Conservation (phyloP, 2,329 filamentous ascomycete species). For the Penicillium oxalicum region DNA sequence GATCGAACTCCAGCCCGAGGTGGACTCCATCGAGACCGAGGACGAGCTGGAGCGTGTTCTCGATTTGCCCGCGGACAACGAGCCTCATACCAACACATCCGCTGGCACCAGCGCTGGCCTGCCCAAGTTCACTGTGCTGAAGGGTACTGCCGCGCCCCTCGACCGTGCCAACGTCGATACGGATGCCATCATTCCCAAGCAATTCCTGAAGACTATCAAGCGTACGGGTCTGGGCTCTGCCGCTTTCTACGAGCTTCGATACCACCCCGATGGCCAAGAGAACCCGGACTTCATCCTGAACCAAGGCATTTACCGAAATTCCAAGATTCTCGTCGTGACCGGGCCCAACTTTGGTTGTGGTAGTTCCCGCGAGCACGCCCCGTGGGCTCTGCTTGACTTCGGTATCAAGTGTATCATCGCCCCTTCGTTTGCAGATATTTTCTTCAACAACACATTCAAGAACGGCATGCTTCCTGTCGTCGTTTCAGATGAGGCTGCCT, state of each 20-base stretch:
- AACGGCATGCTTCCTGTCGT: constrained; percentile 93
- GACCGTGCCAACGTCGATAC: constrained; percentile 91
- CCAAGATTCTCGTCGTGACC: constrained; percentile 88
- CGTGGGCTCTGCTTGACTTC: constrained; percentile 94
- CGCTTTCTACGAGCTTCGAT: constrained; percentile 81
- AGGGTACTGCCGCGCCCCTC: constrained; percentile 81
- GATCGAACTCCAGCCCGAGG: constrained; percentile 54
- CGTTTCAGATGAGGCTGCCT: constrained; percentile 60
- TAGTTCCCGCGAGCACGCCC: constrained; percentile 86
- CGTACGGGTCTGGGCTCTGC: constrained; percentile 85
- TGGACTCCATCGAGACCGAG: constrained; percentile 55
- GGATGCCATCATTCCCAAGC: constrained; percentile 98
- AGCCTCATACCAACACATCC: constrained; percentile 57
- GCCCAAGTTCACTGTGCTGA: constrained; percentile 75
- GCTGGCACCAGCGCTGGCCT: constrained; percentile 57
- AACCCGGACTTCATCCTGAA: constrained; percentile 84
- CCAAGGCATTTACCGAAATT: constrained; percentile 71
- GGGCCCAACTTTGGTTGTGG: constrained; percentile 95
- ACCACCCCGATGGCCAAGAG: constrained; percentile 66
- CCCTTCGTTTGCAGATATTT: constrained; percentile 83
- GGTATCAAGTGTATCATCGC: constrained; percentile 93
- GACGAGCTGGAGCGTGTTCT: constrained; percentile 59
- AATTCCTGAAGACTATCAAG: constrained; percentile 99
- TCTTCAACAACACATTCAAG: constrained; percentile 99
- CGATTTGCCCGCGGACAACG: constrained; percentile 58